Base-by-base conservation (phyloP, 352 stramenopile species). In the Phytopythium ostracodes region DNA sequence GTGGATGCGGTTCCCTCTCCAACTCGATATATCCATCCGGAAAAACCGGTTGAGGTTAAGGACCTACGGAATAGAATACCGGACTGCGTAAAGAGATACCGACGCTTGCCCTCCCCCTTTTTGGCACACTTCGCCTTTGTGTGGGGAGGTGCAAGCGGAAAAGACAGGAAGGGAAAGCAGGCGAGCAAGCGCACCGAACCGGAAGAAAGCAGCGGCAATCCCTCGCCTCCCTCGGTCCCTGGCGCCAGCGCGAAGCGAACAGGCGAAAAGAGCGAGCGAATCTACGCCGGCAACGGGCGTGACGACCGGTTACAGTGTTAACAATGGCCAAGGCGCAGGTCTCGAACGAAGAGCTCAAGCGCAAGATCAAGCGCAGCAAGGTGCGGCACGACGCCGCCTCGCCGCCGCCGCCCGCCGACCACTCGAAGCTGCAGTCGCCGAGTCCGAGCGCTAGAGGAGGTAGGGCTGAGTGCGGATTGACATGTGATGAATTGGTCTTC, bases 361-460 rank as follows among this genome's bases (percentile, higher is more conserved):
- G 79, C 63, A 87, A 81, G 60, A 74, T 73, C 38, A 92, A 90
- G 60, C 74, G 81, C 7, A 66, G 68, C 29, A 92, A 92, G 67
- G 59, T 73, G 29, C 70, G 68, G 31, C 60, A 77, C 22, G 73
- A 89, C 14, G 62, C 55, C 1, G 63, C 47, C 31, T 69, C 66
- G 27, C 64, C 65, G 11, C 63, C 62, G 29, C 59, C 62, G 60
- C 53, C 31, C 38, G 62, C 63, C 17, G 72, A 64, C 14, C 72
- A 70, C 22, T 63, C 65, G 56, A 79, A 63, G 40, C 72, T 84
- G 54, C 76, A 84, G 60, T 85, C 78, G 6, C 76, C 78, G 25
- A 85, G 74, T 69, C 70, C 75, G 24, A 83, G 46, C 50, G 57
- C 70, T 47, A 66, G 71, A 59, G 73, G 77, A 78, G 58, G 43